A percentile compares a stretch with the other conserved stretches of the same genome.
phyloP scores from a whole-genome alignment of 495 filamentous ascomycete species.

The Pyrenula massariospora region DNA sequence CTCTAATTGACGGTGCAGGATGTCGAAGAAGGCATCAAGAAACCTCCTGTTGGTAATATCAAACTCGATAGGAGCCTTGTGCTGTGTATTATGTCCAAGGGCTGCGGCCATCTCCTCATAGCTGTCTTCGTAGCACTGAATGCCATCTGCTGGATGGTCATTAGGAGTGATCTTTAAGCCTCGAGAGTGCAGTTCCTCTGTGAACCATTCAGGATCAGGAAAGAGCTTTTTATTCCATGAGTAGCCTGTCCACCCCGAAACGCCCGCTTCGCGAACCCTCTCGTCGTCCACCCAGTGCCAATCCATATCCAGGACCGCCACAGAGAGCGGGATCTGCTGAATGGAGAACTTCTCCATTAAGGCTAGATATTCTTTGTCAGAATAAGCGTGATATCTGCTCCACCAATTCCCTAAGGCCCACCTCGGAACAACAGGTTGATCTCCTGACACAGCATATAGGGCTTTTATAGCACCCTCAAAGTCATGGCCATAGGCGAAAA shows the following conservation, averaged over 20 bases:
- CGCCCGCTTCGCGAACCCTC: constrained; percentile 20
- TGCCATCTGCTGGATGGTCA: constrained; percentile 44
- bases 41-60: constrained; percentile 39
- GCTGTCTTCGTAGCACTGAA: constrained; percentile 36
- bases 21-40: constrained; percentile 44
- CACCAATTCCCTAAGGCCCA: constrained; percentile 54
- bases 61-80: constrained; percentile 37
- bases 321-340: constrained; percentile 38
- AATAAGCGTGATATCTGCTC: constrained; percentile 46
- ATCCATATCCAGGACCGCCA: constrained; percentile 50
- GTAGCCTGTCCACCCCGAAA: constrained; percentile 44
- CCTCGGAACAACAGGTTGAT: constrained; percentile 41
- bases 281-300: constrained; percentile 44
- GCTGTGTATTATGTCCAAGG: constrained; percentile 27
- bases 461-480: constrained; percentile 41
- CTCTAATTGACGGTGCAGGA: constrained; percentile 39
- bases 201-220: constrained; percentile 33
- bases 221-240: constrained; percentile 46
- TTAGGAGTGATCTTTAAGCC: constrained; percentile 38
- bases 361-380: constrained; percentile 33
- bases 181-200: constrained; percentile 27
- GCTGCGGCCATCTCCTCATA: constrained; percentile 39
- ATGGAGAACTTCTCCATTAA: constrained; percentile 37
- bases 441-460: constrained; percentile 42
- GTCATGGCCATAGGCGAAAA: constrained; percentile 44